A percentile compares a stretch with the other conserved stretches of the same genome.
These are phyloP conservation scores for Hymenotorrendiella dingleyae DNA, from an alignment of 2,329 filamentous ascomycete genomes.

Conservation along the genomic window DNA sequence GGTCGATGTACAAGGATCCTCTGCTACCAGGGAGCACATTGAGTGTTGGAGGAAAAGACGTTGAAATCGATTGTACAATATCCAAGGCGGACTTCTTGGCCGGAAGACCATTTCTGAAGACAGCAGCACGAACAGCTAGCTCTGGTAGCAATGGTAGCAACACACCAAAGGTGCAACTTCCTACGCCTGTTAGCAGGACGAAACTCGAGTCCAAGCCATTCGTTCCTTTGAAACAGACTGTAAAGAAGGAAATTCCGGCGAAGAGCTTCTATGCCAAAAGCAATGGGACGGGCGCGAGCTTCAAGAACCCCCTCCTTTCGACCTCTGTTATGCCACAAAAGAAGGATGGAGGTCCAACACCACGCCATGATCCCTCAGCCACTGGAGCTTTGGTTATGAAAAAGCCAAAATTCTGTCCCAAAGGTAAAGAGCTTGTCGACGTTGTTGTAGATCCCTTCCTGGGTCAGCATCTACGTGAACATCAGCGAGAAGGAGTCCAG, in stretches of 20 bases:
- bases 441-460: constrained; percentile 67
- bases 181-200: background rate
- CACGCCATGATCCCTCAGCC: constrained; percentile 59
- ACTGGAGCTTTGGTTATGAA: constrained; percentile 62
- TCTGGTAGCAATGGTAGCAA: constrained; percentile 8
- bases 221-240: constrained; percentile 9
- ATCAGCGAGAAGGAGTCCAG: constrained; percentile 63
- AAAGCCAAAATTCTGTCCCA: constrained; percentile 47
- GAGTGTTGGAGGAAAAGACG: constrained; percentile 59
- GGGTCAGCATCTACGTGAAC: constrained; percentile 54
- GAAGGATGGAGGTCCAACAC: constrained; percentile 42
- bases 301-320: constrained; percentile 56
- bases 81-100: constrained; percentile 52
- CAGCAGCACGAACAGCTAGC: constrained; percentile 11
- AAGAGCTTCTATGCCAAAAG: constrained; percentile 36
- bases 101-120: constrained; percentile 39
- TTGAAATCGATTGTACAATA: constrained; percentile 60
- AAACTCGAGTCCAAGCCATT: background rate
- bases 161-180: background rate
- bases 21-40: constrained; percentile 55
- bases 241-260: constrained; percentile 30
- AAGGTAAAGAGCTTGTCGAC: constrained; percentile 62
- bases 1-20: constrained; percentile 46
- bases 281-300: constrained; percentile 39
- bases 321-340: constrained; percentile 44